Evolutionary conservation across 306 rosid species (phyloP).

Genomic region (Cicer yamashitae): DNA sequence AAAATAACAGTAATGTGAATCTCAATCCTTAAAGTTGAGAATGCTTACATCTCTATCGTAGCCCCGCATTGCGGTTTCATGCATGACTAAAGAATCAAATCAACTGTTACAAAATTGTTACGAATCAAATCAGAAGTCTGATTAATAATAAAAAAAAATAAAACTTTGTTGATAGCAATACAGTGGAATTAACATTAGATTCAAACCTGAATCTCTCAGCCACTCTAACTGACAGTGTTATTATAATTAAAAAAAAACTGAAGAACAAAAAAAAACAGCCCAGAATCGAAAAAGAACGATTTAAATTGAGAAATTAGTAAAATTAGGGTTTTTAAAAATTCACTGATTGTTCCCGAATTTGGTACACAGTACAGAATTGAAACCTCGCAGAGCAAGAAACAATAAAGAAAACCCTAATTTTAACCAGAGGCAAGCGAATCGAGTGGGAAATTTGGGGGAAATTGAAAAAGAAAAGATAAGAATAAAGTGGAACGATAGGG

Average conservation of each 20-base stretch:
- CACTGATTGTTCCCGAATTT: neutral
- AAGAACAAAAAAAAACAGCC: conserved; percentile 4
- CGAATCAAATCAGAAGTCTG: conserved; percentile 20
- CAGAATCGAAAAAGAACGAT: neutral
- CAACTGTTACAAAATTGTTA: conserved; percentile 36
- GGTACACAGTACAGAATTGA: conserved; percentile 11
- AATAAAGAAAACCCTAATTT: neutral
- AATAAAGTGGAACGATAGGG: neutral
- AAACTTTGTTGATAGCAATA: conserved; percentile 4
- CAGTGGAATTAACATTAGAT: conserved; percentile 33
- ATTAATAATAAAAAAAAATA: neutral
- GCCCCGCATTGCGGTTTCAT: conserved; percentile 60
- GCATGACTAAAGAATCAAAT: conserved; percentile 31
- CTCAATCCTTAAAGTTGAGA: conserved; percentile 16
- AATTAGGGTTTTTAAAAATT: conserved; percentile 21
- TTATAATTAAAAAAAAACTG: neutral
- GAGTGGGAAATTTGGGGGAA: conserved; percentile 3
- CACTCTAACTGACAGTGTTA: conserved; percentile 45
- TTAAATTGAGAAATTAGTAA: neutral
- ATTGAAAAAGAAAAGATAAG: neutral
- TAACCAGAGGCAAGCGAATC: neutral
- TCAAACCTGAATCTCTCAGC: conserved; percentile 8
- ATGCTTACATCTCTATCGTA: conserved; percentile 65
- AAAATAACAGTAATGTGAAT: neutral
- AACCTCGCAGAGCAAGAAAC: neutral